Conservation (phyloP, 176 grass and related monocot species). For the Cenchrus fungigraminus region DNA sequence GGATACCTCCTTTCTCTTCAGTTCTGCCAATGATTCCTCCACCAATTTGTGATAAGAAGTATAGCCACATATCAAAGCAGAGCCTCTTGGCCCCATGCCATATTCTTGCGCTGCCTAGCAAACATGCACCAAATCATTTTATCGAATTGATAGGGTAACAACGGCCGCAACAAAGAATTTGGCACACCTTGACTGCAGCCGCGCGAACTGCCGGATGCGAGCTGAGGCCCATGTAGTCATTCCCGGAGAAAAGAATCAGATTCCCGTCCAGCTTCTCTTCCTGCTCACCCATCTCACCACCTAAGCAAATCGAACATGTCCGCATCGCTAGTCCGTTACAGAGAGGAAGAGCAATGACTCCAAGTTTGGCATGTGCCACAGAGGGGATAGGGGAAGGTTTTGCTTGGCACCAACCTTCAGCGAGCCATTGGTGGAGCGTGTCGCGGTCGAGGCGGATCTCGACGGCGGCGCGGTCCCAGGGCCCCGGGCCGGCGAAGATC, state of each 20-base stretch:
- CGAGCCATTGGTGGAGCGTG: constrained; percentile 74
- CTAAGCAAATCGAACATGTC: constrained; percentile 51
- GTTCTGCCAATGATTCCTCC: constrained; percentile 63
- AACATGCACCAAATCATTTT: background rate
- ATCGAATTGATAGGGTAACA: background rate
- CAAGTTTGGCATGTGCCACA: background rate
- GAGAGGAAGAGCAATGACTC: background rate
- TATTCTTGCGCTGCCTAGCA: constrained; percentile 72
- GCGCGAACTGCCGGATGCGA: constrained; percentile 69
- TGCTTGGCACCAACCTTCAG: constrained; percentile 49
- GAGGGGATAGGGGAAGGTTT: background rate
- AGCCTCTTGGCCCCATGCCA: constrained; percentile 93
- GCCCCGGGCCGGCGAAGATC: constrained; percentile 58
- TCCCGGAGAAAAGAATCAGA: constrained; percentile 85
- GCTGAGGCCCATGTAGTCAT: constrained; percentile 88
- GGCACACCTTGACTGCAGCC: constrained; percentile 63
- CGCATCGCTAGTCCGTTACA: background rate
- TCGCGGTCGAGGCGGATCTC: constrained; percentile 59
- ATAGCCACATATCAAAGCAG: constrained; percentile 76
- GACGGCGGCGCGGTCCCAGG: constrained; percentile 67
- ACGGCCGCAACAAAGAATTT: background rate
- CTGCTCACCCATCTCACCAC: constrained; percentile 41
- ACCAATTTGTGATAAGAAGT: constrained; percentile 79
- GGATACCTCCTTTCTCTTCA: constrained; percentile 77
- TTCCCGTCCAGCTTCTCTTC: constrained; percentile 45